Percentiles rank a stretch among this genome's conserved stretches.
These are phyloP conservation scores for Kernera saxatilis DNA, from an alignment of 345 rosid species.

Conservation along the genomic window DNA sequence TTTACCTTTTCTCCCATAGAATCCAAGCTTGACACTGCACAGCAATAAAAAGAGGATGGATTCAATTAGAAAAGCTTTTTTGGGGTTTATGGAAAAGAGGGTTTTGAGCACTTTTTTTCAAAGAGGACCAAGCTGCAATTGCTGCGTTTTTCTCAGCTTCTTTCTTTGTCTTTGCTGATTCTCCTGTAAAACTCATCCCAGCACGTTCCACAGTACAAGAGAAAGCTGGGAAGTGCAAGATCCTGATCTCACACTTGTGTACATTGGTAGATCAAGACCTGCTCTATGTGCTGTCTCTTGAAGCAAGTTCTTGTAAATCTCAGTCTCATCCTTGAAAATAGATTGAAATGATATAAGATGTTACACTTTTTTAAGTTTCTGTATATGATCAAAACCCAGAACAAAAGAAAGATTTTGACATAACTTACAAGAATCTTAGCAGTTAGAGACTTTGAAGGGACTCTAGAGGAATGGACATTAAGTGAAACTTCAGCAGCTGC, in stretches of 20 bases:
- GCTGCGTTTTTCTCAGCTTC: constrained; percentile 91
- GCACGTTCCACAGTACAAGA: constrained; percentile 63
- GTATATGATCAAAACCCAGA: no score
- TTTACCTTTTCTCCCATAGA: constrained; percentile 28
- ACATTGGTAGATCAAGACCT: constrained; percentile 69
- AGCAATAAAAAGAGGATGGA: background rate
- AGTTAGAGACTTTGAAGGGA: constrained; percentile 57
- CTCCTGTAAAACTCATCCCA: constrained; percentile 64
- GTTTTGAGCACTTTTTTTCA: constrained; percentile 44
- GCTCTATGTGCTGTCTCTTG: constrained; percentile 88
- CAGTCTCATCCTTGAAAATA: constrained; percentile 61
- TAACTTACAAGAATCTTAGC: constrained; percentile 58
- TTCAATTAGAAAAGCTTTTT: background rate
- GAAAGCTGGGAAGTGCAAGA: constrained; percentile 57
- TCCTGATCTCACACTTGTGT: constrained; percentile 62
- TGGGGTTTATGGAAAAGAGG: background rate
- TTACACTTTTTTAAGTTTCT: background rate
- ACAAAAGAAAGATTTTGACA: background rate
- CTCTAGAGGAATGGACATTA: constrained; percentile 53
- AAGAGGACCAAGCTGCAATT: constrained; percentile 71
- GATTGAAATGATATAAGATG: background rate
- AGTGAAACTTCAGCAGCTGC: constrained; percentile 82
- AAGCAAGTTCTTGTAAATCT: constrained; percentile 79
- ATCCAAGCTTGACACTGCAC: constrained; percentile 18
- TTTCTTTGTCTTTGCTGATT: constrained; percentile 70